Evolutionary conservation across 2,329 filamentous ascomycete genomes (phyloP), one percentile per base, ranked within the genome.

Genomic region (Trichoderma harzianum): DNA sequence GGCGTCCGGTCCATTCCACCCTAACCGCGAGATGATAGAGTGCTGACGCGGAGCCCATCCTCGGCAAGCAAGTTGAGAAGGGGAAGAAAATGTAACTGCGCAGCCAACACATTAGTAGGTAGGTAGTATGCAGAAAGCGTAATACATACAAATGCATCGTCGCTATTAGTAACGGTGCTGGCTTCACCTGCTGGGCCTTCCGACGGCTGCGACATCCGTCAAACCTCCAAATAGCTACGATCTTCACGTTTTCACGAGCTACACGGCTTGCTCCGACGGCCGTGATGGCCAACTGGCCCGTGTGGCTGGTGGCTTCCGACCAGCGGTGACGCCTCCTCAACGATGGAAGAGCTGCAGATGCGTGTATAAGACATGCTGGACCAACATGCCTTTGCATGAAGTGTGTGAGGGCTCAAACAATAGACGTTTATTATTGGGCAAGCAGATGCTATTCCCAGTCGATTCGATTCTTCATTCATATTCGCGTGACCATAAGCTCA

Each of bases 181-280:
- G 36, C 28, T 34, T n/a, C 55, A 24, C 1, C n/a, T 34, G 16
- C 26, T 47, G 55, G 14, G 6, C 12, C 28, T 69, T 69, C 66
- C 66, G 66, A 69, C 55, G 66, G 66, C 55, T 34, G 66, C 66
- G 28, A 69, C 55, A 57, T 47, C 26, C 21, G 63, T 67, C 28
- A 58, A 57, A 7, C 53, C 21, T 24, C 32, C 18, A 30, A 43
- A 61, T 7, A 12, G 24, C 11, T 24, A 11, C 18, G n/a, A 32
- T 34, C 30, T 18, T 36, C 28, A 24, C 28, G 1, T 8, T 10
- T 16, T 28, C 4, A 12, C 21, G 21, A 53, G 47, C n/a, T 24
- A 24, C 47, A 57, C 51, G 24, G 24, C 21, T 5, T 16, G 66
- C 66, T 69, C 66, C 66, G 66, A 69, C 66, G 66, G 32, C n/a